Base-by-base conservation (phyloP, 2,329 filamentous ascomycete species). In the Colletotrichum acutatum region DNA sequence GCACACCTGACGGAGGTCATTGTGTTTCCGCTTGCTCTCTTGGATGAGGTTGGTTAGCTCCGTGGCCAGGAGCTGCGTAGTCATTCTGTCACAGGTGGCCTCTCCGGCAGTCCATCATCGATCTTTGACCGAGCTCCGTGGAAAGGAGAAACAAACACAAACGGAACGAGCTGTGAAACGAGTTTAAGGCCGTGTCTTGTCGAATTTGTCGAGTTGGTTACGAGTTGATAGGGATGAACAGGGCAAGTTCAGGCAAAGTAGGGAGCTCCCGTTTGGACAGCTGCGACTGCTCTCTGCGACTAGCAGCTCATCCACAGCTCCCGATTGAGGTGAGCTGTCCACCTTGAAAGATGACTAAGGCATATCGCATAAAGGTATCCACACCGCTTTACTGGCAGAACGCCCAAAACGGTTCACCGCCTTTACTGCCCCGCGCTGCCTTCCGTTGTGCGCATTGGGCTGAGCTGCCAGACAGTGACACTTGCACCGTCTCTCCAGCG, bases 21-120 rank as follows among this genome's bases (percentile, higher is more conserved):
- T 91, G 83, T 98, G 93, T 84, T 97, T 98, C 79, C 96, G 91
- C 84, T 97, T 98, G 81, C 95, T 97, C 86, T 99, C 97, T 83
- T 97, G 94, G 78, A 98, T 93, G 82, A 98, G 90, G 85, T 94
- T 97, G 79, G 93, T 90, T 82, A 98, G 90, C 89, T 98, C 95
- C 71, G 94, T 92, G 80, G 92, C 91, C 79, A 98, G 89, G 79
- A 98, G 92, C 89, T 97, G 94, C 79, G 95, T 93, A 83, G 95
- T 97, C 95, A 98, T 98, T 79, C 85, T 92, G 82, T 78, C 78
- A 74, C 64, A 60, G 58, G 59, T 60, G 37, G 63, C 61, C 66
- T 54, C 42, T 65, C 49, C 54, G 37, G 65, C 67, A 58, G 56
- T 57, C 72, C 74, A 75, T 75, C 30, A 63, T 73, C 60, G 42